These are phyloP conservation scores for Sarcomyxa edulis DNA, from an alignment of 768 basidiomycete species.

Conservation along the genomic window DNA sequence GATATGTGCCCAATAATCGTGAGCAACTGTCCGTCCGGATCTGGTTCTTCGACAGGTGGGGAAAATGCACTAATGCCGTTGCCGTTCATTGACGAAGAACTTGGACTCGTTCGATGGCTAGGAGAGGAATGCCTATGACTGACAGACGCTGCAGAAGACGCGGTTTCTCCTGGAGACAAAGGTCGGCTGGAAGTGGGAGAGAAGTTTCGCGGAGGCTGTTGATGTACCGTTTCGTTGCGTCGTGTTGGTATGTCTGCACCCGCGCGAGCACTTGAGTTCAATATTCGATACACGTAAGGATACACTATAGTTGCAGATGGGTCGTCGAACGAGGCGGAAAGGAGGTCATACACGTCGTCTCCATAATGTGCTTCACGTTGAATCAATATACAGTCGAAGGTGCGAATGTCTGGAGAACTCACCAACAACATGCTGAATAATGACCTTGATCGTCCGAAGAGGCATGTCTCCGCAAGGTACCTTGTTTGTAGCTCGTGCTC, in stretches of 20 bases:
- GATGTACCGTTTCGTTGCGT: slow-evolving; percentile 26
- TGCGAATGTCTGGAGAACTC: slow-evolving; percentile 27
- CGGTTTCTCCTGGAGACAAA: slow-evolving; percentile 64
- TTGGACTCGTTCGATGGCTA: slow-evolving; percentile 65
- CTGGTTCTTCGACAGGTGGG: slow-evolving; percentile 69
- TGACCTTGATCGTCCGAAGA: slow-evolving; percentile 93
- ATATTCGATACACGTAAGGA: slow-evolving; percentile 88
- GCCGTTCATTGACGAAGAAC: slow-evolving; percentile 57
- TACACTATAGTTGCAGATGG: slow-evolving; percentile 98
- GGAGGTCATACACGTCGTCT: slow-evolving; percentile 85
- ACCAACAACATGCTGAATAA: slow-evolving; percentile 97
- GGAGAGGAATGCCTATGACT: slow-evolving; percentile 50
- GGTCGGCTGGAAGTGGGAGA: slow-evolving; percentile 67
- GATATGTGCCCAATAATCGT: slow-evolving; percentile 84
- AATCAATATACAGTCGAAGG: slow-evolving; percentile 3
- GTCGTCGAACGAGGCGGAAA: slow-evolving; percentile 89
- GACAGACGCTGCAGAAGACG: slow-evolving; percentile 41
- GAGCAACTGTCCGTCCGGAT: slow-evolving; percentile 79
- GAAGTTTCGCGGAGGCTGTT: slow-evolving; percentile 38
- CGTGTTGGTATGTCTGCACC: slow-evolving; percentile 29
- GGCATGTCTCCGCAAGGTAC: slow-evolving; percentile 98
- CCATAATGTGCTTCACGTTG: slow-evolving; percentile 64
- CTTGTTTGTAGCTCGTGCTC: slow-evolving; percentile 83
- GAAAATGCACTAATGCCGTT: slow-evolving; percentile 47
- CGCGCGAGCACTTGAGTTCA: slow-evolving; percentile 60